Evolutionary conservation across 2,329 filamentous ascomycete species (phyloP), one percentile per base, ranked within the genome.

Genomic region (Colletotrichum scovillei): DNA sequence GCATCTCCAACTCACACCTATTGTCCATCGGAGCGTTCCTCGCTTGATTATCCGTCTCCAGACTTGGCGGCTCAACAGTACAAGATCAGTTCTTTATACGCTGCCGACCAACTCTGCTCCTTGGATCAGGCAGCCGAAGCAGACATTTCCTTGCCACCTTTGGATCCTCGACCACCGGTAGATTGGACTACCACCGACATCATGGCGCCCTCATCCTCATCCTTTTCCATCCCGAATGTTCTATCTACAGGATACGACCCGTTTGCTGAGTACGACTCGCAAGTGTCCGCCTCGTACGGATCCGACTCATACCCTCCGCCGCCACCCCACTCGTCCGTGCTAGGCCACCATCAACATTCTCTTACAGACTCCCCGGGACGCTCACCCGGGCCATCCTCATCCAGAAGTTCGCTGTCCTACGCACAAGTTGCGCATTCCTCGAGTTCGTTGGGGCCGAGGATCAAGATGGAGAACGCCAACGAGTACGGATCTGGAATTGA

Each of bases 241-340:
- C 79, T 89, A 69, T 82, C 86, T 42, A 79, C 85, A 46, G 88
- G 88, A 58, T 90, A 89, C 77, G 86, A 88, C 76, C 79, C 84
- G 35, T 90, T 89, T 77, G 82, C 83, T 73, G 81, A 82, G 69
- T 89, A 88, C 77, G 84, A 86, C 46, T 77, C 82, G 30, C 78
- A 80, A 65, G 78, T 86, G 74, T 78, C 83, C 68, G 74, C 81
- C 24, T 75, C 86, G 3, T 89, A 88, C 76, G 82, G 80, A 73
- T 84, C 86, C 76, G 86, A 88, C 73, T 77, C 86, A 69, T 90
- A 89, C 78, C 78, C 82, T 32, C 76, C 82, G 38, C 82, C 84
- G 63, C 78, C 81, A 52, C 78, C 80, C 56, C 83, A 85, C 5
- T 24, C 57, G 28, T 67, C 71, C 12, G 57, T 52, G 5, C 46